phyloP scores from a whole-genome alignment of 2,329 filamentous ascomycete genomes.

The Pseudogymnoascus sp. region DNA sequence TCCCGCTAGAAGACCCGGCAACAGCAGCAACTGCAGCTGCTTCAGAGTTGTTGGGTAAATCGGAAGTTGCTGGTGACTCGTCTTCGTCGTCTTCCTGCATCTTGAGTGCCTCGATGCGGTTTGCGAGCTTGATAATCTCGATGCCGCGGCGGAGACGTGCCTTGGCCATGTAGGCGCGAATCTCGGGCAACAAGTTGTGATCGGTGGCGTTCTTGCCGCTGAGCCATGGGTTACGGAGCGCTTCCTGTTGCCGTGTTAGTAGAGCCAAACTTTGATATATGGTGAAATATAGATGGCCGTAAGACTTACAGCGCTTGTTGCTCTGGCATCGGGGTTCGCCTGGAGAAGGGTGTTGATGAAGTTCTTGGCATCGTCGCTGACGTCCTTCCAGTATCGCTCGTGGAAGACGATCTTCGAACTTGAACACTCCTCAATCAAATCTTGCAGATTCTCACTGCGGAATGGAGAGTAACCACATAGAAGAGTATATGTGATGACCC shows the following conservation, averaged over 20 bases:
- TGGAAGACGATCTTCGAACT: slow-evolving; percentile 83
- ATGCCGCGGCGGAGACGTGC: slow-evolving; percentile 87
- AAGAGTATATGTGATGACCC: slow-evolving; percentile 96
- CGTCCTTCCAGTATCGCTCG: slow-evolving; percentile 96
- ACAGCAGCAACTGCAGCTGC: slow-evolving; percentile 43
- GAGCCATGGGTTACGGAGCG: slow-evolving; percentile 78
- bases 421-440: slow-evolving; percentile 90
- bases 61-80: slow-evolving; percentile 57
- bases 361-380: slow-evolving; percentile 88
- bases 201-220: slow-evolving; percentile 85
- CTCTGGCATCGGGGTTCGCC: slow-evolving; percentile 66
- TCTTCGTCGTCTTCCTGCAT: slow-evolving; percentile 85
- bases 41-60: slow-evolving; percentile 46
- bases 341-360: slow-evolving; percentile 81
- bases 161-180: slow-evolving; percentile 86
- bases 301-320: slow-evolving; percentile 60
- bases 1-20: slow-evolving; percentile 15
- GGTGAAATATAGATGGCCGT: background rate
- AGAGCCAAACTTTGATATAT: background rate
- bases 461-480: slow-evolving; percentile 98
- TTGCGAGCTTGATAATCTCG: slow-evolving; percentile 90
- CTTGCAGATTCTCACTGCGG: slow-evolving; percentile 84
- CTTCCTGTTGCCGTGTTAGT: slow-evolving; percentile 45
- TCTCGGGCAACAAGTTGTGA: slow-evolving; percentile 95
- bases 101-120: slow-evolving; percentile 90